Evolutionary conservation across 1,284 basidiomycete species (phyloP).

Genomic region (Apiotrichum laibachii): DNA sequence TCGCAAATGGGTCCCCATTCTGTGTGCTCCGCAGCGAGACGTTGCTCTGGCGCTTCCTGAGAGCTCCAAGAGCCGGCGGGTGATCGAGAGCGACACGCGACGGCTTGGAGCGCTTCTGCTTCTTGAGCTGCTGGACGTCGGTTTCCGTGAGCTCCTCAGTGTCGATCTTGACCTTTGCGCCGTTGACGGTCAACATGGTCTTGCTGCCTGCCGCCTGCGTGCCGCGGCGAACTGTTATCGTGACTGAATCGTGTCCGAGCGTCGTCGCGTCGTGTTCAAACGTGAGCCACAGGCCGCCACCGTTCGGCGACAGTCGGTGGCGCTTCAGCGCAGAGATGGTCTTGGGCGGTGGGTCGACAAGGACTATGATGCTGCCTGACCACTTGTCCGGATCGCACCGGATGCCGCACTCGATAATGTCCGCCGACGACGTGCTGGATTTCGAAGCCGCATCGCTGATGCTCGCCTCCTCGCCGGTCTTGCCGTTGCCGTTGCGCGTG

Average conservation of each 20-base stretch:
- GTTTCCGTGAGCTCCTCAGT: constrained; percentile 82
- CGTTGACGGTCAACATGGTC: constrained; percentile 86
- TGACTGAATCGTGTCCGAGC: constrained; percentile 70
- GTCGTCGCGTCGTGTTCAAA: constrained; percentile 80
- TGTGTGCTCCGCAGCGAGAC: constrained; percentile 23
- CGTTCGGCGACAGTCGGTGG: constrained; percentile 79
- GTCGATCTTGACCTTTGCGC: constrained; percentile 80
- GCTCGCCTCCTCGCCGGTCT: constrained; percentile 2
- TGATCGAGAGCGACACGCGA: constrained; percentile 86
- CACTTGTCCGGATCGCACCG: constrained; percentile 92
- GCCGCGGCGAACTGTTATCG: constrained; percentile 67
- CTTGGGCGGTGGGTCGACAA: constrained; percentile 90
- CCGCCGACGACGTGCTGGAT: background rate
- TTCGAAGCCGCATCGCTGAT: constrained; percentile 6
- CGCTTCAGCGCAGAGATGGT: constrained; percentile 78
- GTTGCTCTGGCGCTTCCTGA: constrained; percentile 55
- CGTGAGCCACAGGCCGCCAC: constrained; percentile 95
- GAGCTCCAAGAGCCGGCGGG: constrained; percentile 71
- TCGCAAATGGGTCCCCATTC: constrained; percentile 16
- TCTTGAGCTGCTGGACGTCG: constrained; percentile 79
- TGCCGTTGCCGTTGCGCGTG: background rate
- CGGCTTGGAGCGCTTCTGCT: constrained; percentile 83
- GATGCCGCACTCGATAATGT: constrained; percentile 80
- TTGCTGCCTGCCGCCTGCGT: constrained; percentile 54
- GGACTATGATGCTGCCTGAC: constrained; percentile 80